Base-by-base conservation (phyloP, 1,139 yeast genomes). In the Starmera stellimalicola region DNA sequence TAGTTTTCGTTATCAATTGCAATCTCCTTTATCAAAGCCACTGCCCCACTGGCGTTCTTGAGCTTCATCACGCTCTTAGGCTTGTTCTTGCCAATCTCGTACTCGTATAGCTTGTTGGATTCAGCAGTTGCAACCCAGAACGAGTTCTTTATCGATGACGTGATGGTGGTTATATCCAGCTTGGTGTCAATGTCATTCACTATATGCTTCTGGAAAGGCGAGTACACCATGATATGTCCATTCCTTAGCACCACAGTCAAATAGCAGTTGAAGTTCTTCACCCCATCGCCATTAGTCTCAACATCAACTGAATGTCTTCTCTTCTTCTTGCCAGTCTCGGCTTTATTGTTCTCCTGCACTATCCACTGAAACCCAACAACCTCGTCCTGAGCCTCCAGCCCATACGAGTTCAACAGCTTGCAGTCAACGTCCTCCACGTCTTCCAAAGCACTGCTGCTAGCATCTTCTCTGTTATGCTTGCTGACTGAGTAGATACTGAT, bases 191-290 rank as follows among this genome's bases (percentile, higher is more conserved):
- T 57, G 41, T 63, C 60, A 37, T 54, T 54, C 18, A 60, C 48
- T 10, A 60, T 45, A 19, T 56, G 61, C 35, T 60, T 61, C 18
- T 56, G 53, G 24, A 50, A 47, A 1, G 74, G 73, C 2, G 73
- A 62, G 34, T 63, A 60, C 7, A 67, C 48, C 33, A 63, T 50
- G 16, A 69, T 50, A 31, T 61, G 66, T 4, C 68, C 67, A 22
- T 56, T 52, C 14, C 52, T 52, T 18, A 65, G 50, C 10, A 60
- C 52, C 26, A 67, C 68, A 1, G 59, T 63, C 33, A 68, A 50
- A 34, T 57, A 54, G 20, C 38, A 15, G 8, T 8, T 29, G 16
- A 26, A 26, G n/a, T 26, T 17, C 16, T 24, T 12, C 16, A 28
- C 39, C 24, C 29, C 28, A 17, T 33, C 35, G 16, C 26, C 31